Percentiles rank a stretch among this genome's conserved stretches.
Evolutionary conservation across 257 asterid genomes (phyloP).

Genomic region (Asclepias syriaca): DNA sequence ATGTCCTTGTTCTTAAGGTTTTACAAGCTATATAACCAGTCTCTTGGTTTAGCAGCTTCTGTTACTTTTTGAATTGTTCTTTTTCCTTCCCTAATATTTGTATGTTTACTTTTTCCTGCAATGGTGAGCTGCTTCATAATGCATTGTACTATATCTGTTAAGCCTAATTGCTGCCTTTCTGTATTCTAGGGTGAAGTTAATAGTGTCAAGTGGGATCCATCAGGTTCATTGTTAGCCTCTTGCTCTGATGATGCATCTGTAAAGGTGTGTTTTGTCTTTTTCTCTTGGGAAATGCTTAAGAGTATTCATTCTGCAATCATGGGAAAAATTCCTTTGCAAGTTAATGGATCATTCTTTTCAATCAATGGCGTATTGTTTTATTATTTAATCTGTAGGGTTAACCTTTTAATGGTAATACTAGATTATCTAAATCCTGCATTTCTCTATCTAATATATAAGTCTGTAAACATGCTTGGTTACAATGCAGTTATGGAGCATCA

Average conservation of each 20-base stretch:
- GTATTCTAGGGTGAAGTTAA: conserved; percentile 36
- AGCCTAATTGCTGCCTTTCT: not conserved
- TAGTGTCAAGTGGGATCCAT: conserved; percentile 35
- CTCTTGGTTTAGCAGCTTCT: not conserved
- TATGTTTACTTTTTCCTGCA: not conserved
- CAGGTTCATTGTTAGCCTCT: conserved; percentile 28
- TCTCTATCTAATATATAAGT: not conserved
- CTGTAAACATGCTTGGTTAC: conserved; percentile 1
- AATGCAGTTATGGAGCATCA: conserved; percentile 33
- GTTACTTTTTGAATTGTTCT: not conserved
- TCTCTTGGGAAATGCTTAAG: not conserved
- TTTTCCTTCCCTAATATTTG: not conserved
- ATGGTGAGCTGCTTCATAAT: not conserved
- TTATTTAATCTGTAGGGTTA: too few relatives aligned
- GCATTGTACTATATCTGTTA: not conserved
- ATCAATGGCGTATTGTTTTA: too few relatives aligned
- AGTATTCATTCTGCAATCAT: conserved; percentile 5
- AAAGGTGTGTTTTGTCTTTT: conserved; percentile 19
- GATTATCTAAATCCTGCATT: not conserved
- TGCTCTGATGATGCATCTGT: conserved; percentile 31
- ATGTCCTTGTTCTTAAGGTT: not conserved
- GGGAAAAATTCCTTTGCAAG: too few relatives aligned
- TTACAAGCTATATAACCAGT: not conserved
- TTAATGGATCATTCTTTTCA: conserved; percentile 1
- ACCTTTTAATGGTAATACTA: not conserved